These are phyloP conservation scores for Aspergillus ostianus DNA, from an alignment of 495 filamentous ascomycete species.

Conservation along the genomic window DNA sequence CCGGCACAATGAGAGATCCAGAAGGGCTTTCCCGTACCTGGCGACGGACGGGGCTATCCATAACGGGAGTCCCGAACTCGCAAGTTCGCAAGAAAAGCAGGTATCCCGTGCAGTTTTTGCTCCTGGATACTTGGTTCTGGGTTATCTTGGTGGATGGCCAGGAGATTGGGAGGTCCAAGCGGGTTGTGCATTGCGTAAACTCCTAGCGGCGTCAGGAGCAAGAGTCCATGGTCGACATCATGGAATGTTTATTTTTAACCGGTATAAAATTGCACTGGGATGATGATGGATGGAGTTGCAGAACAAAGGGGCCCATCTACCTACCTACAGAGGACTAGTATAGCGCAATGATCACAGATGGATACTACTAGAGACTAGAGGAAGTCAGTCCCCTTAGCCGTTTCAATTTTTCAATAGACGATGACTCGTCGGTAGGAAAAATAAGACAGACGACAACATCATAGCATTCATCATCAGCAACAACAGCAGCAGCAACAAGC, in stretches of 20 bases:
- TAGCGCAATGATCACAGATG: not conserved
- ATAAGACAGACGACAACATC: not conserved
- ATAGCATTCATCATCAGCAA: not conserved
- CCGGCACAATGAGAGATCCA: not conserved
- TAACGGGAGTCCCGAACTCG: conserved; percentile 12
- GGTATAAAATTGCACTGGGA: not conserved
- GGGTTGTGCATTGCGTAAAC: conserved; percentile 16
- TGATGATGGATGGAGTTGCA: not conserved
- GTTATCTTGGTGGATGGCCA: not conserved
- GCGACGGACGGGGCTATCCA: not conserved
- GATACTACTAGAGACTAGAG: not conserved
- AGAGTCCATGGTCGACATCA: not conserved
- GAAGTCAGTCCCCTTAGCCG: not conserved
- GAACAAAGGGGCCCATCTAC: not conserved
- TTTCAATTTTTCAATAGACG: not conserved
- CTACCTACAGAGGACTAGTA: not conserved
- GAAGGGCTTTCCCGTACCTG: conserved; percentile 1
- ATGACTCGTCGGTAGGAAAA: not conserved
- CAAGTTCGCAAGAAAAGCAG: not conserved
- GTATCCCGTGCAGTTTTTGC: not conserved
- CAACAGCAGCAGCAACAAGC: not conserved
- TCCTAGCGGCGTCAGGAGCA: not conserved
- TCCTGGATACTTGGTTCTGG: not conserved
- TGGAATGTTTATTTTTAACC: conserved; percentile 10
- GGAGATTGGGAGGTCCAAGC: conserved; percentile 11